A percentile compares a stretch with the other conserved stretches of the same genome.
Evolutionary conservation across 2,329 filamentous ascomycete species (phyloP).

Genomic region (Penicillium sclerotiorum): DNA sequence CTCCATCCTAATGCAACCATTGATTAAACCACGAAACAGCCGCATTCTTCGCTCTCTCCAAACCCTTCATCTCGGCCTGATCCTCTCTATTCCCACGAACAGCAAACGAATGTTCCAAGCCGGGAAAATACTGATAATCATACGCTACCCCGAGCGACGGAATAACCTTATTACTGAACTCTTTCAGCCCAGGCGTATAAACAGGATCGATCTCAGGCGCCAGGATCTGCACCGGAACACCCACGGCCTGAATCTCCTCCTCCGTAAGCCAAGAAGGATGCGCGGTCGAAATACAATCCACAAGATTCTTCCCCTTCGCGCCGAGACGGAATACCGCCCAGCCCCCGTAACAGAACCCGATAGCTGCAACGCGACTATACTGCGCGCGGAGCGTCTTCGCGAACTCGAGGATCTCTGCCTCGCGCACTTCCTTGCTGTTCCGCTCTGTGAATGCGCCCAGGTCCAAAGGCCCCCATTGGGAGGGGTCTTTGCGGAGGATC

Average conservation of each 20-base stretch:
- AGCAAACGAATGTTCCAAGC: constrained; percentile 51
- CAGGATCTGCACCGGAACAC: constrained; percentile 56
- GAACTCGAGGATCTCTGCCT: constrained; percentile 39
- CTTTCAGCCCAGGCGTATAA: constrained; percentile 53
- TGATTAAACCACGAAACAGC: constrained; percentile 50
- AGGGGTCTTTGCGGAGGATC: constrained; percentile 25
- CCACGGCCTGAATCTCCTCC: constrained; percentile 50
- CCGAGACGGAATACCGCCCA: constrained; percentile 56
- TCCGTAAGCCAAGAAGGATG: constrained; percentile 51
- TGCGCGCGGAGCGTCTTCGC: constrained; percentile 38
- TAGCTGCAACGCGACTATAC: constrained; percentile 42
- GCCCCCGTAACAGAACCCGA: constrained; percentile 57
- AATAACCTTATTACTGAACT: constrained; percentile 44
- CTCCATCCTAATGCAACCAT: constrained; percentile 12
- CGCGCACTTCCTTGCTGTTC: constrained; percentile 43
- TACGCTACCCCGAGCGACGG: constrained; percentile 42
- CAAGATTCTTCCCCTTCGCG: constrained; percentile 42
- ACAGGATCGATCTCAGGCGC: constrained; percentile 52
- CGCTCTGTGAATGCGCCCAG: constrained; percentile 41
- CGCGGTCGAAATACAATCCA: constrained; percentile 50
- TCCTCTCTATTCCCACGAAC: constrained; percentile 46
- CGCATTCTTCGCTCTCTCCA: constrained; percentile 53
- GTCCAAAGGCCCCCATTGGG: constrained; percentile 39
- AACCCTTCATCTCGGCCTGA: constrained; percentile 46
- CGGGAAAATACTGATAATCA: constrained; percentile 57